These are phyloP conservation scores for Wickerhamomyces mucosus DNA, from an alignment of 805 yeast species.

Conservation along the genomic window DNA sequence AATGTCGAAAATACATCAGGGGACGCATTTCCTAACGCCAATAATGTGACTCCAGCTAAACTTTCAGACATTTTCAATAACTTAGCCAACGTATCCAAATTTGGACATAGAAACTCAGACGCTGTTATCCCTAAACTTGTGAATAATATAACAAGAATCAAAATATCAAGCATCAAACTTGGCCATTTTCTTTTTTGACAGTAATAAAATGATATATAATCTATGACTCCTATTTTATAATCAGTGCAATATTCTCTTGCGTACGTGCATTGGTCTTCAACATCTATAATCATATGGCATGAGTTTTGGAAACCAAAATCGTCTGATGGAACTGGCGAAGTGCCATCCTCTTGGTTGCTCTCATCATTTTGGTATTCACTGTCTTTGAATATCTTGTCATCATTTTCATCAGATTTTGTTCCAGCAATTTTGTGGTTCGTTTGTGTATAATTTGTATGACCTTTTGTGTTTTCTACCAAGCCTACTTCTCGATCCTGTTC, in stretches of 20 bases:
- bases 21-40: conserved; percentile 89
- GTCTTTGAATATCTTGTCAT: too few relatives aligned
- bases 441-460: too few relatives aligned
- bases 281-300: conserved; percentile 14
- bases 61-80: conserved; percentile 62
- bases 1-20: conserved; percentile 85
- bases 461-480: too few relatives aligned
- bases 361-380: too few relatives aligned
- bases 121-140: conserved; percentile 72
- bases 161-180: conserved; percentile 3
- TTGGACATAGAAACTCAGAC: conserved; percentile 77
- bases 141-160: conserved; percentile 35
- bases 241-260: conserved; percentile 14
- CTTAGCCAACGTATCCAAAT: conserved; percentile 58
- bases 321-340: too few relatives aligned
- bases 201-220: conserved; percentile 16
- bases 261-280: conserved; percentile 13
- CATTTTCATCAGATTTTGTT: too few relatives aligned
- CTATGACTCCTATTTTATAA: conserved; percentile 17
- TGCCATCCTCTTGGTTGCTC: too few relatives aligned
- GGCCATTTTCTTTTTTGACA: conserved; percentile 5
- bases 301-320: too few relatives aligned
- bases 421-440: too few relatives aligned
- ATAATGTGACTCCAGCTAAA: conserved; percentile 75
- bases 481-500: too few relatives aligned